Evolutionary conservation across 2,329 filamentous ascomycete species (phyloP).

Genomic region (Thielaviopsis populi): DNA sequence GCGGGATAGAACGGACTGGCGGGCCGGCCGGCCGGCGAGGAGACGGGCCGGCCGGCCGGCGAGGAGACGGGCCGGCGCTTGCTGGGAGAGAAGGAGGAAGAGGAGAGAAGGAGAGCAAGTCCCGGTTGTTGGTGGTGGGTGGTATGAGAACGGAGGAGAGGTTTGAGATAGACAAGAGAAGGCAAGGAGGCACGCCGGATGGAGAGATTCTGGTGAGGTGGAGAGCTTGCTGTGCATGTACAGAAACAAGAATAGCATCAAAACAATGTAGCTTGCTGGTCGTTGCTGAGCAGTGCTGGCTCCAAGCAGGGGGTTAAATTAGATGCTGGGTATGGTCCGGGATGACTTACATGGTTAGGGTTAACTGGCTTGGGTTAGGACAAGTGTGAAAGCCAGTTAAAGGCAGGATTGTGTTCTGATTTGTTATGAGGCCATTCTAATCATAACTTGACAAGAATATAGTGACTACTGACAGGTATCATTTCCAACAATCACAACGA

Average conservation of each 20-base stretch:
- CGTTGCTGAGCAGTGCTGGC: background rate
- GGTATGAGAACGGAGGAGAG: no score
- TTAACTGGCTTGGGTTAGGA: background rate
- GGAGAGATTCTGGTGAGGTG: no score
- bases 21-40: background rate
- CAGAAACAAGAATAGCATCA: background rate
- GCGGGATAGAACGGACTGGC: background rate
- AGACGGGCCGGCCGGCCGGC: no score
- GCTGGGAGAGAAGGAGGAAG: background rate
- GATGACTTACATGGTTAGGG: background rate
- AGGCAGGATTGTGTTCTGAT: no score
- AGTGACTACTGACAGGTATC: background rate
- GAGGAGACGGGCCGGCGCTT: background rate
- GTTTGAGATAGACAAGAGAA: no score
- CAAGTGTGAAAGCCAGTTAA: background rate
- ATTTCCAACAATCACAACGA: background rate
- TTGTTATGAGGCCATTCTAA: no score
- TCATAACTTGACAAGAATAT: background rate
- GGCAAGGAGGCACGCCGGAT: no score
- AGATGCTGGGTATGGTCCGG: background rate
- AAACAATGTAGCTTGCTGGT: background rate
- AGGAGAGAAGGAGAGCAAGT: background rate
- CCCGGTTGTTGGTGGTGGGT: no score
- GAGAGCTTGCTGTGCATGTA: background rate
- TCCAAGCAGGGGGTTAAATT: conserved; percentile 13